Base-by-base conservation (phyloP, 179 eudicot species). In the Monotropa hypopitys region DNA sequence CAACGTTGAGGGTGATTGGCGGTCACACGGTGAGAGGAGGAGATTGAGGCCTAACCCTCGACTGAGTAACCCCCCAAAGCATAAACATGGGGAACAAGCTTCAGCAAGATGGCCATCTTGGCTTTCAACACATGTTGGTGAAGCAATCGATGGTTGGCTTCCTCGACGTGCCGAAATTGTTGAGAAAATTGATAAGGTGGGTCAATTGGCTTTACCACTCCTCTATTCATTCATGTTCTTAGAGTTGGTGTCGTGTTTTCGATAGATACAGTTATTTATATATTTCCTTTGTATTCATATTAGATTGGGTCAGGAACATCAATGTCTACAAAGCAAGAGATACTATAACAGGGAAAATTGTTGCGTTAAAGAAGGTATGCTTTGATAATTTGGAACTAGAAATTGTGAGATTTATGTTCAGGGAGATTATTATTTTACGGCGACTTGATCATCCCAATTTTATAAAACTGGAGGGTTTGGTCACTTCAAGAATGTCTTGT, bases 261-360 rank as follows among this genome's bases (percentile, higher is more conserved):
- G 57, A 12, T 78, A 40, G n/a, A 5, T 23, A 23, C 61, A 8
- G 3, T 72, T 33, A 32, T 7, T 68, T 80, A 71, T 46, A 69
- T 26, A 32, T 45, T 70, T 66, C 65, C 67, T 23, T 38, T 74
- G 38, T 72, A 70, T 82, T 26, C 46, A 59, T 78, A 54, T 47
- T 79, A 91, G 97, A 90, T 91, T 83, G 97, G 97, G 73, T 92
- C 91, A 77, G 97, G 94, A 70, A 91, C 97, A 15, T 91, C 87
- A 91, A 90, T 85, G 97, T 91, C 49, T 91, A 91, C 87, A 91
- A 90, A 87, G 97, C 97, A 79, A 88, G 86, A 78, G 97, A 91
- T 81, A 90, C 83, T 28, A 47, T 81, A 16, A 83, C 87, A 2
- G 92, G 94, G 45, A 91, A 91, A 83, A 84, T 91, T 79, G 97